Base-by-base conservation (phyloP, 176 grass and related monocot genomes). In the Oryza australiensis region DNA sequence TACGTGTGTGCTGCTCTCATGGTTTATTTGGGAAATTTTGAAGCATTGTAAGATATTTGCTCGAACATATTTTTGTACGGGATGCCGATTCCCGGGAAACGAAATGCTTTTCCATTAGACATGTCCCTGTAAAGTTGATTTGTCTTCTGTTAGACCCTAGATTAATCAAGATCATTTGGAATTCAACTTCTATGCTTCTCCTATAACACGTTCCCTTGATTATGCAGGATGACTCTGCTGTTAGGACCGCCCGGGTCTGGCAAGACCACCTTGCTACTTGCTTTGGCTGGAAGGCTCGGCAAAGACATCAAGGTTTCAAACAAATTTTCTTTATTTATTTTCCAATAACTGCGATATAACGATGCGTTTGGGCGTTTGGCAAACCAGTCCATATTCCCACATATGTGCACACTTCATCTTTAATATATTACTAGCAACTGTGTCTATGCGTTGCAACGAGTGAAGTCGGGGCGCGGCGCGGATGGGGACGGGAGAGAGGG, bases 201-300 rank as follows among this genome's bases (percentile, higher is more conserved):
- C 23, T 38, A 64, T 41, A 33, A 85, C 67, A 91, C 73, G 9
- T 34, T 83, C 45, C 49, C 76, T 57, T 49, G 37, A 48, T 73
- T 34, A 10, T 59, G 45, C 75, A 98, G 95, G 88, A 90, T 98
- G 95, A 95, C 95, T 51, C 85, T 98, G 68, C 87, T 98, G 23
- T 80, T 98, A 88, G 95, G 95, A 7, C 95, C 95, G 1, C 95
- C 95, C 0, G 95, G 90, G 5, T 98, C 95, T 5, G 95, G 95
- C 24, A 98, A 98, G 88, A 98, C 95, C 37, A 98, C 90, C 18
- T 78, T 98, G 33, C 80, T 98, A 85, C 84, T 95, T 22, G 92
- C 92, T 7, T 84, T 98, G 80, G 92, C 95, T 14, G 90, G 95
- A 89, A 95, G 90, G 68, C 86, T 95, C 35, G 87, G 80, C 32